Base-by-base conservation (phyloP, 441 rosid genomes). In the Codiaeum variegatum region DNA sequence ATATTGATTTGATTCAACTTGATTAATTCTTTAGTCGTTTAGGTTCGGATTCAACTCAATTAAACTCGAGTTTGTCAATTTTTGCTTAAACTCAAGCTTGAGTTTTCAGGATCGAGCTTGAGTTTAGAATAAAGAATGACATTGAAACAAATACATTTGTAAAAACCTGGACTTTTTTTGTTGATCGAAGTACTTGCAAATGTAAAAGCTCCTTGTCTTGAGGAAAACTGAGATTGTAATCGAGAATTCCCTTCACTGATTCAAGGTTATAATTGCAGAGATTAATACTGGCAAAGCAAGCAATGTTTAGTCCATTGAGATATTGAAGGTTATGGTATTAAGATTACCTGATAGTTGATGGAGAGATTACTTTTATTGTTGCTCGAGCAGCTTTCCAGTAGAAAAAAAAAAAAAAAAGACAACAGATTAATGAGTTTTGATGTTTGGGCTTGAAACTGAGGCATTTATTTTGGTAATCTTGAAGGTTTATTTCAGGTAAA, bases 351-450 rank as follows among this genome's bases (percentile, higher is more conserved):
- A 52, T 66, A 40, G 54, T 38, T 31, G 77, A 58, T 38, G 81
- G 70, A 40, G 86, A 79, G 64, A 79, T 77, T 54, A 85, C 84
- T 70, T 38, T 74, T 61, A 76, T 80, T 72, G 79, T 83, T 76
- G 77, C 79, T 66, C 74, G 85, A 72, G 76, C 75, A 79, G 82
- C 93, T 89, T 76, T 58, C 72, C 38, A 55, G 49, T 62, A 56
- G 42, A 66, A 21, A 73, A 32, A 64, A 56, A 47, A 66, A 21
- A 73, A 32, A 63, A 70, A 4, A 73, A 4, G 1, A 49, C 18
- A 61, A 76, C 52, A 47, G 15, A 72, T 77, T 52, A 15, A 9
- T 40, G 42, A 23, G 18, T 18, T 28, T 38, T n/a, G 42, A 13
- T 46, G 31, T 69, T 47, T 10, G 24, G 38, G 32, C 51, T 31